Evolutionary conservation across 257 asterid genomes (phyloP), one percentile per base, ranked within the genome.

Genomic region (Schizonepeta tenuifolia): DNA sequence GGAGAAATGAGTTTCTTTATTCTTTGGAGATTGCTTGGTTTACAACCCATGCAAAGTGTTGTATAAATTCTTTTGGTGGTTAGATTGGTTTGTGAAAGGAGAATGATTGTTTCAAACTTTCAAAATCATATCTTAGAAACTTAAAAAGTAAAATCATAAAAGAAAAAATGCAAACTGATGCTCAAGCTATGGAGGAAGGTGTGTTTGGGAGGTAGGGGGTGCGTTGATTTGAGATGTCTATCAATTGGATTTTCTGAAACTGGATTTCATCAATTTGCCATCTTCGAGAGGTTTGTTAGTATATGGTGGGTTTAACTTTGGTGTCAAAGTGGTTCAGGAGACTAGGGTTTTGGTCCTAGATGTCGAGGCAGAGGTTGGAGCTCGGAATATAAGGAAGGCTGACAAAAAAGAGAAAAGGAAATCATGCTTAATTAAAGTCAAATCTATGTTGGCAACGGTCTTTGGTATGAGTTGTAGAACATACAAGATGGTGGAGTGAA

Each of bases 11-110:
- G 1, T 51, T 31, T 67, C 61, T 49, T 12, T 74, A 17, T 35
- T 41, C 47, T 54, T 54, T 70, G 18, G 55, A 54, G 60, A 54
- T 58, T 18, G 10, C 11, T 67, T 49, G 43, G 65, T 53, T 40
- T 13, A 21, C 7, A 38, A 17, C 21, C 46, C 33, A 18, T 33
- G 70, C 22, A 59, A 33, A 59, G 5, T 54, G 41, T 51, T 13
- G 6, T 14, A 46, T 60, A 21, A 59, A 36, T 18, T 24, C 56
- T 31, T 20, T 47, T 51, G 71, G 56, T 69, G 43, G 59, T 24
- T 36, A 49, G 53, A 53, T 17, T 44, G 21, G 18, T 58, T 13
- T 11, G 24, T 21, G 41, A 36, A 49, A 49, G 38, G 9, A 38
- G 43, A 63, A 46, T 55, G 33, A 6, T 31, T 66, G 67, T 9